These are phyloP conservation scores for Claviceps sp. DNA, from an alignment of 2,329 filamentous ascomycete species.

Conservation along the genomic window DNA sequence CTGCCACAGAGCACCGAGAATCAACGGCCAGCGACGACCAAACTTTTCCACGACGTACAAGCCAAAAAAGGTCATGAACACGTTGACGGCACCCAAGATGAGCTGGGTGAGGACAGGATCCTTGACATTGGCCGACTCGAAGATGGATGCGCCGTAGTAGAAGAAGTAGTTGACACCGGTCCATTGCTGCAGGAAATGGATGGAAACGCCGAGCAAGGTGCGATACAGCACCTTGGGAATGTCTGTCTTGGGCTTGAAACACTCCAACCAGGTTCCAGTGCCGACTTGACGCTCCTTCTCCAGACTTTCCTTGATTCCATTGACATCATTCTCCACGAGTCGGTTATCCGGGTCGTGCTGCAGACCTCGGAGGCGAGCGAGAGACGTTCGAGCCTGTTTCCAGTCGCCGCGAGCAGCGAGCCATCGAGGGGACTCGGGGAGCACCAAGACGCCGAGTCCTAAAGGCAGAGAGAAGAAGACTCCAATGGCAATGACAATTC, in stretches of 20 bases:
- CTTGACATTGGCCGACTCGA: constrained; percentile 49
- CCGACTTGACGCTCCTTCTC: constrained; percentile 30
- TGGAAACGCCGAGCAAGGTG: constrained; percentile 45
- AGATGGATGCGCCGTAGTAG: constrained; percentile 56
- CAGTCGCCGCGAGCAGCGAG: constrained; percentile 33
- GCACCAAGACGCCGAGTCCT: constrained; percentile 35
- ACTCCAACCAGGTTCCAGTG: constrained; percentile 41
- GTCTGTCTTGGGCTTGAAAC: constrained; percentile 40
- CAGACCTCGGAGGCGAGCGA: constrained; percentile 39
- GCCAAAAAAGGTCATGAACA: constrained; percentile 51
- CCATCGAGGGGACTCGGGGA: constrained; percentile 46
- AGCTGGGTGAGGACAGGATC: constrained; percentile 56
- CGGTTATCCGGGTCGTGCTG: constrained; percentile 30
- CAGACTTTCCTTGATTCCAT: constrained; percentile 36
- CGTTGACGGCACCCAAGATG: constrained; percentile 56
- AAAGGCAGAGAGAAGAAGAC: constrained; percentile 40
- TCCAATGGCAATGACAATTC: constrained; percentile 45
- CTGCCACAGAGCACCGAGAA: constrained; percentile 56
- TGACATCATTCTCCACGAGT: constrained; percentile 37
- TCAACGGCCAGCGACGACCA: constrained; percentile 54
- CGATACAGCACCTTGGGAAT: constrained; percentile 50
- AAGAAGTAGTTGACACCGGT: constrained; percentile 50
- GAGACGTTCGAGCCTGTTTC: constrained; percentile 34
- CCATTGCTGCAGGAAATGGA: constrained; percentile 57
- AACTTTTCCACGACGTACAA: constrained; percentile 56